A percentile compares a stretch with the other conserved stretches of the same genome.
These are phyloP conservation scores for Puccinia hordei DNA, from an alignment of 1,284 basidiomycete species.

Conservation along the genomic window DNA sequence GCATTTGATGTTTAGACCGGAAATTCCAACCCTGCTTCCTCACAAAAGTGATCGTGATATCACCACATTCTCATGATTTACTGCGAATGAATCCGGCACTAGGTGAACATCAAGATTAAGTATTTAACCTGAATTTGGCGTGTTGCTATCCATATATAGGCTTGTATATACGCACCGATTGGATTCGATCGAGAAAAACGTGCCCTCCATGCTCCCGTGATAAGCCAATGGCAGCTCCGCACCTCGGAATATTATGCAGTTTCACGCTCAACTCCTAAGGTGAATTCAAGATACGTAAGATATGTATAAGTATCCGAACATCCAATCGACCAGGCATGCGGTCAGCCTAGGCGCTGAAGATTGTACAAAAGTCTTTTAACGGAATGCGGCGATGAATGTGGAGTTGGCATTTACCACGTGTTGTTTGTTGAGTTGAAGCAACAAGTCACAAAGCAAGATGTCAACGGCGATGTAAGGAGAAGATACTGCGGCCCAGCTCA, in stretches of 20 bases:
- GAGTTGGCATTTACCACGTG: slow-evolving; percentile 5
- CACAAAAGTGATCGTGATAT: background rate
- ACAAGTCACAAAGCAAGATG: background rate
- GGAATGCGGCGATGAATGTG: background rate
- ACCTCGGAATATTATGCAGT: background rate
- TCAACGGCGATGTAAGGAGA: too few species aligned
- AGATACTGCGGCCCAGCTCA: too few species aligned
- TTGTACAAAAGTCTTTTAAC: background rate
- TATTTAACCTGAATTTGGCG: background rate
- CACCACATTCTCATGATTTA: background rate
- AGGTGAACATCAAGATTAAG: background rate
- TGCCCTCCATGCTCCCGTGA: slow-evolving; percentile 7
- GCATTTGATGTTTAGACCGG: background rate
- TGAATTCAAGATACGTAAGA: background rate
- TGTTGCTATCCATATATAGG: background rate
- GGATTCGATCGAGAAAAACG: background rate
- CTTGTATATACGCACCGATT: background rate
- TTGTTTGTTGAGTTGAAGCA: too few species aligned
- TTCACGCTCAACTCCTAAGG: background rate
- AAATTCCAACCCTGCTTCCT: background rate
- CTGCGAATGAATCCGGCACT: background rate
- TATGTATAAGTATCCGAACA: background rate
- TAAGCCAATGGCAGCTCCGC: background rate
- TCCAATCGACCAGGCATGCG: background rate
- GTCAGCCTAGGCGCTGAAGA: slow-evolving; percentile 2